Conservation (phyloP, 768 basidiomycete genomes). For the Pulveroboletus sp. region DNA sequence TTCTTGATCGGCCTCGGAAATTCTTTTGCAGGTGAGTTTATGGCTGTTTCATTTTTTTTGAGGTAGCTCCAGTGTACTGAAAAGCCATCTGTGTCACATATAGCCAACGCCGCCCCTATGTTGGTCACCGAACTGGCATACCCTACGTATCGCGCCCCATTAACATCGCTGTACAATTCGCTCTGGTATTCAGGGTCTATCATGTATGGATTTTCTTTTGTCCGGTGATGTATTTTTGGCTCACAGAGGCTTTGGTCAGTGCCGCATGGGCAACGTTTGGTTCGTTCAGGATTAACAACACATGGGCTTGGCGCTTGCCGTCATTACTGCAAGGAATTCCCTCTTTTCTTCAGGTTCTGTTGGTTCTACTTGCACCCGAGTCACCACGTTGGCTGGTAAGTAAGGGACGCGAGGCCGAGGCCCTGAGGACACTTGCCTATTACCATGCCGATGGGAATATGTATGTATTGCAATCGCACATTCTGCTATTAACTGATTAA, state of each 20-base stretch:
- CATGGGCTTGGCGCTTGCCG: slow-evolving; percentile 82
- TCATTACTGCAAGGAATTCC: slow-evolving; percentile 69
- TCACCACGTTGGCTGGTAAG: slow-evolving; percentile 79
- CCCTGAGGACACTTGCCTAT: slow-evolving; percentile 64
- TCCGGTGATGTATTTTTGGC: not conserved
- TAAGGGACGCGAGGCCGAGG: slow-evolving; percentile 67
- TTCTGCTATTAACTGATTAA: not conserved
- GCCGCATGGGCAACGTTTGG: slow-evolving; percentile 83
- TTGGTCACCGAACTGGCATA: slow-evolving; percentile 81
- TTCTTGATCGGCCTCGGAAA: slow-evolving; percentile 75
- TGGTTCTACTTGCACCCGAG: slow-evolving; percentile 73
- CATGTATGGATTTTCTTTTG: slow-evolving; percentile 39
- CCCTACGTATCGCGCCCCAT: slow-evolving; percentile 73
- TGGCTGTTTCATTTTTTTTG: not conserved
- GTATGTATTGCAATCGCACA: slow-evolving; percentile 26
- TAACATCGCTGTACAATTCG: slow-evolving; percentile 77
- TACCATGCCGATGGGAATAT: slow-evolving; percentile 78
- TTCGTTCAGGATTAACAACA: slow-evolving; percentile 60
- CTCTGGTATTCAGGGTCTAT: slow-evolving; percentile 88
- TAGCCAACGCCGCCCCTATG: slow-evolving; percentile 72
- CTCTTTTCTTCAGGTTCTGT: slow-evolving; percentile 56
- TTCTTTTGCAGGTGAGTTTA: slow-evolving; percentile 53
- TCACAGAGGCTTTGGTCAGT: slow-evolving; percentile 23
- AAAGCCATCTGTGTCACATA: not conserved
- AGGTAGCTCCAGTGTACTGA: not conserved